A percentile compares a stretch with the other conserved stretches of the same genome.
Conservation (phyloP, 257 asterid genomes). For the Hygrophila difformis region DNA sequence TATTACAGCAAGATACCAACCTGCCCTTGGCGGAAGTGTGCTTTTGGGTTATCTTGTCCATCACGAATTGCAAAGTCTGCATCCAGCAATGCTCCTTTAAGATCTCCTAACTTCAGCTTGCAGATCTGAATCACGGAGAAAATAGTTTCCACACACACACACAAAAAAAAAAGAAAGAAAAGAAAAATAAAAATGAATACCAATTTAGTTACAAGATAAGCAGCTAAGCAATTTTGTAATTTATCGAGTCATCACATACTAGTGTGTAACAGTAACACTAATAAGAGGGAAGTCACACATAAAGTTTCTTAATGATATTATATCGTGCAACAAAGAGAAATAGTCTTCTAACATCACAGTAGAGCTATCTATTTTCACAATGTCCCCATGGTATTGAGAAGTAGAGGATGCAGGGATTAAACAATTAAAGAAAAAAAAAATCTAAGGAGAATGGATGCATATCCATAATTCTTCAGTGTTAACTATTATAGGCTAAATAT, state of each 20-base stretch:
- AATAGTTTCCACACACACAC: constrained; percentile 7
- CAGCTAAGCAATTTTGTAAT: neutral
- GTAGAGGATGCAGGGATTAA: neutral
- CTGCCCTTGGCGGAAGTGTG: constrained; percentile 93
- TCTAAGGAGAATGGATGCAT: too few species aligned
- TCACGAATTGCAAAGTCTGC: constrained; percentile 86
- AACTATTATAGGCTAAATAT: too few species aligned
- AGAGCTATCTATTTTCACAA: neutral
- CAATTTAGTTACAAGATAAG: neutral
- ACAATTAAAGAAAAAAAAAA: too few species aligned
- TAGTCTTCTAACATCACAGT: neutral
- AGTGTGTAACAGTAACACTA: too few species aligned
- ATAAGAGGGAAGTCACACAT: neutral
- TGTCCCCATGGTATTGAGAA: neutral
- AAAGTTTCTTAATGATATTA: neutral
- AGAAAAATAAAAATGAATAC: neutral
- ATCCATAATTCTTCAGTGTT: too few species aligned
- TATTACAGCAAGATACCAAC: constrained; percentile 25
- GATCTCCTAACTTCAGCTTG: constrained; percentile 77
- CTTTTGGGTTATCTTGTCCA: constrained; percentile 67
- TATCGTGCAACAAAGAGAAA: neutral
- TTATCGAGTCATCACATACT: constrained; percentile 1
- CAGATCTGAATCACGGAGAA: constrained; percentile 42
- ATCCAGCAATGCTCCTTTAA: constrained; percentile 71
- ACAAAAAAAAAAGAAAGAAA: too few species aligned